Evolutionary conservation across 2,329 filamentous ascomycete genomes (phyloP), one percentile per base, ranked within the genome.

Genomic region (Colletotrichum sublineola): DNA sequence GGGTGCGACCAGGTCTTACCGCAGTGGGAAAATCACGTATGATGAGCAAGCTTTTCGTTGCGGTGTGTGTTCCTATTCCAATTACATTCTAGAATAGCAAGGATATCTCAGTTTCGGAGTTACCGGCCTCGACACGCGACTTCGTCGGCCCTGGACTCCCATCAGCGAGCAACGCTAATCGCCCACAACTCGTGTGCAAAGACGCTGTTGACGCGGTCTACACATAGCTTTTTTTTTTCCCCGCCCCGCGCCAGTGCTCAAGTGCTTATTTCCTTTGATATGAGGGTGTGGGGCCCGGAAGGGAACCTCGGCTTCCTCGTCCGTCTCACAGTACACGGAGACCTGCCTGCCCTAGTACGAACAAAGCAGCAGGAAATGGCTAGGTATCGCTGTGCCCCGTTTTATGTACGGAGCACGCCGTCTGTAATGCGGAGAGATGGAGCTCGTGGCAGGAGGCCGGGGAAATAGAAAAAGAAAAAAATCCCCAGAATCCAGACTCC

Each of bases 271-370:
- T 52, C 50, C 65, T 46, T 46, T 60, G 31, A 61, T 18, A 24
- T 38, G 60, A 48, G 15, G 38, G 36, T 69, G 69, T 52, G 46
- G 58, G 44, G 44, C 50, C 50, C 38, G 63, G 18, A 69, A 61
- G 40, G 24, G 69, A 67, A 72, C 65, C 66, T 69, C 69, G 69
- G 69, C 66, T 40, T 38, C 50, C 60, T 56, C 57, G 31, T n/a
- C 60, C 69, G 60, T 64, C 58, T 72, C 60, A 40, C 53, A 11
- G 29, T n/a, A 36, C 31, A 36, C 31, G 48, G 58, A 55, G 60
- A 64, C 58, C 53, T 60, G 18, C 24, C 24, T 24, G 24, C 1
- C 24, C 24, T 24, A 24, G 63, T 68, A 48, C 63, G 42, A 57
- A 38, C 24, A 70, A 50, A 24, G 6, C 56, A 33, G 24, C 24